phyloP scores from a whole-genome alignment of 1,139 yeast species.

The Kodamaea ohmeri region DNA sequence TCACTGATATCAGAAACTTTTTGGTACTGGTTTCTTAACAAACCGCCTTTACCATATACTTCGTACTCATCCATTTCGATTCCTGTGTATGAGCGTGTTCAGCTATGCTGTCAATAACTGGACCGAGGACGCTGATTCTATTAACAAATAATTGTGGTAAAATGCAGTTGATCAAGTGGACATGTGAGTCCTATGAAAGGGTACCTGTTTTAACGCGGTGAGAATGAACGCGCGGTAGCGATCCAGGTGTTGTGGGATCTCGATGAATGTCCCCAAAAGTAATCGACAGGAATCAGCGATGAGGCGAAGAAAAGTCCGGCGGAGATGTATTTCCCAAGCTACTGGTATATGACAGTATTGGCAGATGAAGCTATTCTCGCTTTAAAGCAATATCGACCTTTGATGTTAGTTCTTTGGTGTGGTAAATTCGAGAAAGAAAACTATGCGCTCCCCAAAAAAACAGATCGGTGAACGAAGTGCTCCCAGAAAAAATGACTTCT shows the following conservation, averaged over 20 bases:
- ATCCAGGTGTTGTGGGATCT: conserved; percentile 1
- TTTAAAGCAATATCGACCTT: neutral
- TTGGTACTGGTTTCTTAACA: conserved; percentile 61
- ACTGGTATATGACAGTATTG: neutral
- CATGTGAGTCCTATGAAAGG: conserved; percentile 2
- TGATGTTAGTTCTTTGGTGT: neutral
- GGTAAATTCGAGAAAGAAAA: neutral
- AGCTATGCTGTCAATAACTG: neutral
- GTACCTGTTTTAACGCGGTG: neutral
- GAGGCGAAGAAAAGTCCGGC: neutral
- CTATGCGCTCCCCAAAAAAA: conserved; percentile 2
- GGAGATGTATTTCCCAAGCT: neutral
- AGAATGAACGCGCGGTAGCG: conserved; percentile 1
- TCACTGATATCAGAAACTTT: conserved; percentile 79
- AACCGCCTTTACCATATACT: conserved; percentile 58
- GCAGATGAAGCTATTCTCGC: neutral
- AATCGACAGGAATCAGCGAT: neutral
- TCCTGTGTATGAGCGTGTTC: neutral
- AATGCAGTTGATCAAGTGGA: neutral
- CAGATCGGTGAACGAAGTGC: conserved; percentile 4
- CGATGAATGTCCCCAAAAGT: conserved; percentile 1
- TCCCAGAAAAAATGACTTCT: conserved; percentile 4
- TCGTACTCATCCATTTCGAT: conserved; percentile 44
- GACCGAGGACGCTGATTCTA: neutral
- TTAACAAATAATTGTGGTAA: neutral